Percentiles rank a stretch among this genome's conserved stretches.
phyloP scores from a whole-genome alignment of 495 filamentous ascomycete species.

The Aspergillus steynii region DNA sequence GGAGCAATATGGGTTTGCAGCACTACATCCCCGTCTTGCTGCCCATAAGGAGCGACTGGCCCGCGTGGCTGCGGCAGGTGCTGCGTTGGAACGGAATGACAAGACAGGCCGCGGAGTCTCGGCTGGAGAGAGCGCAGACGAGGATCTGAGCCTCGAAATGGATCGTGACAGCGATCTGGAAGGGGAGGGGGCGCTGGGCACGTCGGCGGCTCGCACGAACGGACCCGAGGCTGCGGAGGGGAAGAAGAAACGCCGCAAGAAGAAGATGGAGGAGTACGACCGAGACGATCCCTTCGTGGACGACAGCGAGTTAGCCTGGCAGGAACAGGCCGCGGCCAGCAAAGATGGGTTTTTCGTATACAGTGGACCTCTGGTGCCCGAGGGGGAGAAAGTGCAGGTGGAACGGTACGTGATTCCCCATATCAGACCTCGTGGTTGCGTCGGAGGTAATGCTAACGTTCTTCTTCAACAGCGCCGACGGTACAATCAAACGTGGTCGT shows the following conservation, averaged over 20 bases:
- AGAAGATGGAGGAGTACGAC: conserved; percentile 94
- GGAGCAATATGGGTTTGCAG: conserved; percentile 91
- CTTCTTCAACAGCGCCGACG: conserved; percentile 60
- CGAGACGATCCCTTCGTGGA: conserved; percentile 97
- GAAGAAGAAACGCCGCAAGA: conserved; percentile 70
- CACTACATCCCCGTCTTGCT: conserved; percentile 85
- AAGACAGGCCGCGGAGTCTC: conserved; percentile 48
- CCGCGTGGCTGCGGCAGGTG: conserved; percentile 80
- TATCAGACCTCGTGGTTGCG: neutral
- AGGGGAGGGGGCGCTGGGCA: conserved; percentile 78
- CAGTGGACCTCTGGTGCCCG: conserved; percentile 78
- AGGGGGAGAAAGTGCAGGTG: conserved; percentile 83
- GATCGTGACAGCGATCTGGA: conserved; percentile 58
- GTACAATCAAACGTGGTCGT: conserved; percentile 74
- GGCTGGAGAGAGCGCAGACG: conserved; percentile 67
- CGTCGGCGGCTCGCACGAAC: conserved; percentile 46
- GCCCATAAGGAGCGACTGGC: conserved; percentile 79
- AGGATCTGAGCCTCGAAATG: conserved; percentile 44
- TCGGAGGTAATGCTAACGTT: conserved; percentile 25
- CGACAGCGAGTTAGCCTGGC: conserved; percentile 93
- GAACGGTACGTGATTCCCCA: conserved; percentile 57
- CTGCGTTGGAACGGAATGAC: conserved; percentile 70
- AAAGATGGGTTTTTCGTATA: conserved; percentile 93
- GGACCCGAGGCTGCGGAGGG: conserved; percentile 55
- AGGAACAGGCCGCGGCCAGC: conserved; percentile 89